Conservation (phyloP, 1,139 yeast species). For the Scheffersomyces titani region DNA sequence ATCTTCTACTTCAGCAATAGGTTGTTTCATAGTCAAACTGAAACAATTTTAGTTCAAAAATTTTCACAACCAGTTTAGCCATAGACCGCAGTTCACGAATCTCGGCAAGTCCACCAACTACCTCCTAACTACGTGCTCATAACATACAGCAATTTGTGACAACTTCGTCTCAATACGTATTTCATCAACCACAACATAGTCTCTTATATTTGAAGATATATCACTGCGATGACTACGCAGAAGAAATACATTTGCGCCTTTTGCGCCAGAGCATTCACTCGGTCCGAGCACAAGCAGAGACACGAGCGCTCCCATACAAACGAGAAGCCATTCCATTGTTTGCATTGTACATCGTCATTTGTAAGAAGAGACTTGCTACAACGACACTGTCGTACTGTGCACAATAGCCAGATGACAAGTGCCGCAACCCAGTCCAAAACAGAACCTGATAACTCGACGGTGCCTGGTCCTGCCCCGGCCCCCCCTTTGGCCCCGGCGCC, state of each 20-base stretch:
- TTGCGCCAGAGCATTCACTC: conserved; percentile 78
- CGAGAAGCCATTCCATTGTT: conserved; percentile 78
- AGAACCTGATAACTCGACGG: neutral
- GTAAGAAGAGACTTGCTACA: conserved; percentile 76
- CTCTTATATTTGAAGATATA: neutral
- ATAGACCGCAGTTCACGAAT: too few relatives aligned
- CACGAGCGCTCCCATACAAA: conserved; percentile 86
- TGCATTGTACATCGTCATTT: conserved; percentile 69
- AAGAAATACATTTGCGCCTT: conserved; percentile 75
- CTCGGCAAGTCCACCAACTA: too few relatives aligned
- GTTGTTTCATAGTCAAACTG: too few relatives aligned
- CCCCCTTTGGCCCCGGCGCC: neutral
- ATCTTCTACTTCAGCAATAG: neutral
- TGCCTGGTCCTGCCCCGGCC: neutral
- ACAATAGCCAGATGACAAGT: conserved; percentile 34
- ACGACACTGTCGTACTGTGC: conserved; percentile 79
- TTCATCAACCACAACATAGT: too few relatives aligned
- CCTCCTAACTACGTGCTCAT: neutral
- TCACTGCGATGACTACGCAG: conserved; percentile 39
- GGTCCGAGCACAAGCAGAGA: conserved; percentile 80
- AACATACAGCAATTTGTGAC: too few relatives aligned
- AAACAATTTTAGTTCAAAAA: too few relatives aligned
- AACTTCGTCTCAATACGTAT: too few relatives aligned
- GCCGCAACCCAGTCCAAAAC: neutral
- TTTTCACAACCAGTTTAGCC: too few relatives aligned